A percentile compares a stretch with the other conserved stretches of the same genome.
Conservation (phyloP, 1,139 yeast species). For the Suhomyces taliae region DNA sequence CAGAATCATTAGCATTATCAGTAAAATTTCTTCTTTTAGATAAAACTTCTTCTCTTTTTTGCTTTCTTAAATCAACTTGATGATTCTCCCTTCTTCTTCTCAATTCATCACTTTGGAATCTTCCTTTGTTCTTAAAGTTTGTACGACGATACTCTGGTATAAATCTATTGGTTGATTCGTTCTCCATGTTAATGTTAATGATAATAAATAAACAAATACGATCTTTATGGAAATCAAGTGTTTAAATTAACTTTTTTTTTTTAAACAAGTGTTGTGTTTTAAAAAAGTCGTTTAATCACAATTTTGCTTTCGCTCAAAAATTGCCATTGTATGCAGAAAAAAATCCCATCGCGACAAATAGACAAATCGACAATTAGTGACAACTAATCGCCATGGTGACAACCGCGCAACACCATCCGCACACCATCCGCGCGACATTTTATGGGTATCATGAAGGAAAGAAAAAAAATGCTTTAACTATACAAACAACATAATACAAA, state of each 20-base stretch:
- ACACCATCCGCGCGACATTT: background rate
- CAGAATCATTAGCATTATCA: conserved; percentile 41
- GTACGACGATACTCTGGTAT: conserved; percentile 98
- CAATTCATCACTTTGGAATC: conserved; percentile 93
- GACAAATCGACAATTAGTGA: background rate
- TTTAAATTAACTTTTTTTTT: no score
- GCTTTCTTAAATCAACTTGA: conserved; percentile 94
- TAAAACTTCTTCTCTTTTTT: conserved; percentile 91
- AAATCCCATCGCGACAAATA: background rate
- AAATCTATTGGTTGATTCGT: conserved; percentile 80
- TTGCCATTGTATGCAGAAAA: background rate
- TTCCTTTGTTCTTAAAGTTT: conserved; percentile 89
- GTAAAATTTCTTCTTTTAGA: conserved; percentile 84
- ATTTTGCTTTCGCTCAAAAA: background rate
- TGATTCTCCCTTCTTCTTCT: conserved; percentile 98
- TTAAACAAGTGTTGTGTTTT: background rate
- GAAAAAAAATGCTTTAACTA: no score
- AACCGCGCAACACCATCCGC: background rate
- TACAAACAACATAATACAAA: background rate
- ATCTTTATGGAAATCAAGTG: no score
- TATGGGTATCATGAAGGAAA: no score
- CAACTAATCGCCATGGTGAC: background rate
- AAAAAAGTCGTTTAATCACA: background rate
- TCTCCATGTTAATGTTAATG: conserved; percentile 50
- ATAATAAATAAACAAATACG: no score